Base-by-base conservation (phyloP, 352 stramenopile genomes). In the Pythium graminicola region DNA sequence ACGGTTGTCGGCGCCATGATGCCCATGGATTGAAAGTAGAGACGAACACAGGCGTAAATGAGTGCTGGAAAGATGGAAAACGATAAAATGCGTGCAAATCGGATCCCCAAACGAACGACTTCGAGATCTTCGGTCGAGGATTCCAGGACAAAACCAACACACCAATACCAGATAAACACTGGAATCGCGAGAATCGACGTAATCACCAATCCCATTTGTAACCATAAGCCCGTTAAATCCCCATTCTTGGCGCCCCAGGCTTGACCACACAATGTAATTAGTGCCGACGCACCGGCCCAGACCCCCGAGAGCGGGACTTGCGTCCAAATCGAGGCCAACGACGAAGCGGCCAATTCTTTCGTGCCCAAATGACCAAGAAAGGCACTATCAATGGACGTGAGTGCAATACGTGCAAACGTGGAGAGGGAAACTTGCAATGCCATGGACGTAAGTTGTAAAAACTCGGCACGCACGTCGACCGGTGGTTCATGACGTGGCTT, bases 91-190 rank as follows among this genome's bases (percentile, higher is more conserved):
- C 69, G 57, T 9, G 82, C 77, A 59, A 86, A 93, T 3, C 67
- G 80, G 43, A 70, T 73, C 0, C 76, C 82, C 29, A 90, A 65
- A 16, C n/a, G 39, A 0, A 93, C 69, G 46, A 90, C 81, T 4
- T 66, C 59, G 6, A 50, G 20, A 41, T 93, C 80, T 44, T 88
- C 77, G 28, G 76, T 90, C 11, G 89, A 67, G 41, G 78, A 72
- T 36, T 64, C 60, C 11, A 93, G 63, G 43, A 93, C 76, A 29
- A 58, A 54, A 46, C 87, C 79, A 19, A 90, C 78, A 55, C 87
- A 93, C 60, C 84, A 88, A 65, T 89, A 93, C 45, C 72, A 90
- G 52, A 83, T 54, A 62, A 89, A 80, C 45, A 89, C 81, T 0
- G 81, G 81, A 49, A 87, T 74, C 26, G 76, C 76, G 24, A 90